Evolutionary conservation across 2,329 filamentous ascomycete genomes (phyloP).

Genomic region (Teratosphaeria gauchensis): DNA sequence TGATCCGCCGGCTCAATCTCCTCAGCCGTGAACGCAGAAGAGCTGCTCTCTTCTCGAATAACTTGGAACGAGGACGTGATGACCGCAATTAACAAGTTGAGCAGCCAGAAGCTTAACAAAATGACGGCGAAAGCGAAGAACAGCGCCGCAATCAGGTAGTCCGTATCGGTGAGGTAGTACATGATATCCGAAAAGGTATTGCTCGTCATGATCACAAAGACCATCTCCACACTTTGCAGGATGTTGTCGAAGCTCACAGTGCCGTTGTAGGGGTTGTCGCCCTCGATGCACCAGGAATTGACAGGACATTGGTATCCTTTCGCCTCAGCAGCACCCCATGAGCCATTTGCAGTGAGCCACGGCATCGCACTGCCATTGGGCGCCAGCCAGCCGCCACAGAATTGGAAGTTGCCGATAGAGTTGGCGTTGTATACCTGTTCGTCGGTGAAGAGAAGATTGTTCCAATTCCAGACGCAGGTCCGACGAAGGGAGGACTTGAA

Average conservation of each 20-base stretch:
- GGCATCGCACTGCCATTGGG: constrained; percentile 46
- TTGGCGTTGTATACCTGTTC: constrained; percentile 45
- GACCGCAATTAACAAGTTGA: constrained; percentile 88
- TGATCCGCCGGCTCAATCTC: constrained; percentile 40
- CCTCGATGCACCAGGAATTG: constrained; percentile 74
- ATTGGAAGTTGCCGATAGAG: constrained; percentile 50
- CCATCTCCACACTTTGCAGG: constrained; percentile 77
- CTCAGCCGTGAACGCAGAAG: constrained; percentile 81
- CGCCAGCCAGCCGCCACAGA: constrained; percentile 76
- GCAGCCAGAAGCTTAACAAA: constrained; percentile 91
- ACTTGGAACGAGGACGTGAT: constrained; percentile 98
- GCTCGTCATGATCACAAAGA: constrained; percentile 97
- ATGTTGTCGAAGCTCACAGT: constrained; percentile 97
- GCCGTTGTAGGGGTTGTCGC: constrained; percentile 66
- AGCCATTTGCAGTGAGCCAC: constrained; percentile 57
- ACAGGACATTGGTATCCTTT: constrained; percentile 87
- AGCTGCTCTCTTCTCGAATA: constrained; percentile 90
- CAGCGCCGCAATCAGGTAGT: constrained; percentile 76
- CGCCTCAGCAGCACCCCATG: constrained; percentile 39
- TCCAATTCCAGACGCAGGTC: constrained; percentile 42
- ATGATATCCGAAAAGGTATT: constrained; percentile 95
- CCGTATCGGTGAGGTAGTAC: constrained; percentile 85
- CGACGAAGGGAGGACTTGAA: constrained; percentile 53
- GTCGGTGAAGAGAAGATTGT: constrained; percentile 32
- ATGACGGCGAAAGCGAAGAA: constrained; percentile 67